These are phyloP conservation scores for Pulveroboletus sp. DNA, from an alignment of 768 basidiomycete genomes.

Conservation along the genomic window DNA sequence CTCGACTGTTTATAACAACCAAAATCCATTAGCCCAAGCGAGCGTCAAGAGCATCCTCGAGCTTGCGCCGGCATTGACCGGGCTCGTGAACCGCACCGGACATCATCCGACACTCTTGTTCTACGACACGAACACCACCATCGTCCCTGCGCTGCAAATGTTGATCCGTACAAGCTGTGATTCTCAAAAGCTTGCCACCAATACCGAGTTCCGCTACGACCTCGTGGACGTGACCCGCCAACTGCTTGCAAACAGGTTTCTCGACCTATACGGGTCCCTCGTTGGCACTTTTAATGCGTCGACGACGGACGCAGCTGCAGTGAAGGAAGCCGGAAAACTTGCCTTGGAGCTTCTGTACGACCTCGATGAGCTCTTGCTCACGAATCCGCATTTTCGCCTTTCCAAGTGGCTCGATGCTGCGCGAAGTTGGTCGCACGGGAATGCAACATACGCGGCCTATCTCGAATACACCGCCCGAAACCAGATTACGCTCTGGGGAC, in stretches of 20 bases:
- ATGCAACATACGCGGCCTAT: slow-evolving; percentile 31
- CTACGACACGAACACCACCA: slow-evolving; percentile 44
- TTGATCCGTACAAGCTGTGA: slow-evolving; percentile 39
- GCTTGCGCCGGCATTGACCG: slow-evolving; percentile 30
- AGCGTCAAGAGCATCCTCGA: slow-evolving; percentile 37
- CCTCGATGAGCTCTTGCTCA: slow-evolving; percentile 32
- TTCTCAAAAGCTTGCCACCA: slow-evolving; percentile 11
- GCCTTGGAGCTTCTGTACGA: slow-evolving; percentile 30
- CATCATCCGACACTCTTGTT: slow-evolving; percentile 32
- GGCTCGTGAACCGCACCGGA: slow-evolving; percentile 31
- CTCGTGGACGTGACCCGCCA: slow-evolving; percentile 38
- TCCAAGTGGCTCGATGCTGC: slow-evolving; percentile 36
- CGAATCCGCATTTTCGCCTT: slow-evolving; percentile 31
- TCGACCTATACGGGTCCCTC: slow-evolving; percentile 30
- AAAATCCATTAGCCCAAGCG: slow-evolving; percentile 29
- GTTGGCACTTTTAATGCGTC: slow-evolving; percentile 25
- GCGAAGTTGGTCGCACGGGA: slow-evolving; percentile 24
- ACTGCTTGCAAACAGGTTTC: slow-evolving; percentile 36
- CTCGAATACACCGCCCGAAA: slow-evolving; percentile 38
- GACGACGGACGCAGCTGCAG: slow-evolving; percentile 14
- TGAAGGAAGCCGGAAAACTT: slow-evolving; percentile 23
- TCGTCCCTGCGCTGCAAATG: slow-evolving; percentile 75
- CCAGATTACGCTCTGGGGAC: slow-evolving; percentile 43
- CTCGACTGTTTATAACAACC: slow-evolving; percentile 38
- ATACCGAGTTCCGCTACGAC: slow-evolving; percentile 37